These are phyloP conservation scores for Atkinsonella texensis DNA, from an alignment of 2,329 filamentous ascomycete genomes.

Conservation along the genomic window DNA sequence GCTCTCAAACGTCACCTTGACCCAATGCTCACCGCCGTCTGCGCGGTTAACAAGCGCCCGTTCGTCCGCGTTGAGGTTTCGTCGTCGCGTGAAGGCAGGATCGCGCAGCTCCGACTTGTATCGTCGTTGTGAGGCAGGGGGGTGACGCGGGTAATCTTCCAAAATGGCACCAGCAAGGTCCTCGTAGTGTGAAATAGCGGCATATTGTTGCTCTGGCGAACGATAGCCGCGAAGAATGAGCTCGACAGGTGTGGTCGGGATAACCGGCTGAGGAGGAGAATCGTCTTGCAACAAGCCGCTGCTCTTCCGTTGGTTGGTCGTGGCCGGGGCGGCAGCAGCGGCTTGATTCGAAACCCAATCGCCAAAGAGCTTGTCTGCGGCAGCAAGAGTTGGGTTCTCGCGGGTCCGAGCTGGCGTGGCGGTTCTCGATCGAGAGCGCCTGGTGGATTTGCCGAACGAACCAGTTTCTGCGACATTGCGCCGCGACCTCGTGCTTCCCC, in stretches of 20 bases:
- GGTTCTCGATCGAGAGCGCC: constrained; percentile 49
- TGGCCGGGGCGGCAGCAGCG: constrained; percentile 17
- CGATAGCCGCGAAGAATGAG: constrained; percentile 76
- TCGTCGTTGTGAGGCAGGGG: constrained; percentile 56
- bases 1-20: constrained; percentile 74
- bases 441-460: constrained; percentile 55
- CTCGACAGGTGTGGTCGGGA: constrained; percentile 46
- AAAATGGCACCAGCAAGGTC: constrained; percentile 75
- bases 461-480: constrained; percentile 47
- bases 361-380: constrained; percentile 50
- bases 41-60: constrained; percentile 70
- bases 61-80: constrained; percentile 57
- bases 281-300: constrained; percentile 28
- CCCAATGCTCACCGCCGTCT: constrained; percentile 81
- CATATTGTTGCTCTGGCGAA: constrained; percentile 58
- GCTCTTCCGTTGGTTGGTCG: constrained; percentile 22
- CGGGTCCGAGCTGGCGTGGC: constrained; percentile 42
- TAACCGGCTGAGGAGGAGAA: constrained; percentile 21
- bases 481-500: constrained; percentile 34
- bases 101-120: constrained; percentile 67
- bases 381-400: constrained; percentile 50
- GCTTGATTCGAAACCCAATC: constrained; percentile 41
- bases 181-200: constrained; percentile 81
- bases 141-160: constrained; percentile 83
- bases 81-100: constrained; percentile 54